Evolutionary conservation across 805 yeast genomes (phyloP), one percentile per base, ranked within the genome.

Genomic region (Starmerella gropengiesseri): DNA sequence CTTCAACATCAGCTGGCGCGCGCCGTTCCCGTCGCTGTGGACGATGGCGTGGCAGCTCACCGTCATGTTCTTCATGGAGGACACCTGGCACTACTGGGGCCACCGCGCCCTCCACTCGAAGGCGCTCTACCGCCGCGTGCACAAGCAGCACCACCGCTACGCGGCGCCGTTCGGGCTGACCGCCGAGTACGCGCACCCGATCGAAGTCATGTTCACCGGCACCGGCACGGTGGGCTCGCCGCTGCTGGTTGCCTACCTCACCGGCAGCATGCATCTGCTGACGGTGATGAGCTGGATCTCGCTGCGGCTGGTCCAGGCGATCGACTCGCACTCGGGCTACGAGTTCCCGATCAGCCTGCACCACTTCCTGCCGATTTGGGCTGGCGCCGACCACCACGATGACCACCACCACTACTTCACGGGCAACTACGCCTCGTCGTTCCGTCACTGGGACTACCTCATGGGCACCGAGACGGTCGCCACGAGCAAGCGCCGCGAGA

Each of bases 311-410:
- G 78, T 81, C 69, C 98, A 89, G 71, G 98, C 98, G 21, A 89
- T 89, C 46, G 98, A 89, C 62, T 81, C 96, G 20, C 98, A 89
- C 64, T 86, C 96, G 11, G 98, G 97, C 46, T 91, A 89, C 65
- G 97, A 89, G 61, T 89, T 89, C 76, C 97, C 98, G 50, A 78
- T 93, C 84, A 84, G 95, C 4, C 71, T 89, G 59, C 91, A 85
- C 66, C 85, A 86, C 60, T 77, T 89, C 65, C 61, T 89, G 48
- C 96, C 96, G 37, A 74, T 91, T 66, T 87, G 97, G 96, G 94
- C 96, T 4, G 97, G 97, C 52, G 95, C 96, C 18, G 95, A 83
- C 58, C 97, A 89, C 65, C 97, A 89, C 62, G 98, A 89, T 64
- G 83, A 83, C 65, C 98, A 89, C 61, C 98, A 89, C 63, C 94